Conservation (phyloP, 495 filamentous ascomycete species). For the Aspergillus ellipticus region DNA sequence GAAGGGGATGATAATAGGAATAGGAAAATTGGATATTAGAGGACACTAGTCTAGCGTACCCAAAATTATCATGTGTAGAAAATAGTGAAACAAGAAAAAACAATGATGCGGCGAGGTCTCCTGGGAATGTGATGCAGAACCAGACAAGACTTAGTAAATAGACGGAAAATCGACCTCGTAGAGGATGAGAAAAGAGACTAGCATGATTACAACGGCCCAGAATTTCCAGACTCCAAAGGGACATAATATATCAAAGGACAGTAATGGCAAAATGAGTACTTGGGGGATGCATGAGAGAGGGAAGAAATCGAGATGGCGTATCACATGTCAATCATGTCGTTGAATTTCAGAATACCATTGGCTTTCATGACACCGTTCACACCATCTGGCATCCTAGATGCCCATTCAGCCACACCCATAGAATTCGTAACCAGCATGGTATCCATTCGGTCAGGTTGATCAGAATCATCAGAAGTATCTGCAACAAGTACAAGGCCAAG, state of each 20-base stretch:
- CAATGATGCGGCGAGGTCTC: background rate
- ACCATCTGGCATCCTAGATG: slow-evolving; percentile 55
- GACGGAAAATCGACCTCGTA: background rate
- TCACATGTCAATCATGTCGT: slow-evolving; percentile 92
- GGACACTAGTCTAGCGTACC: background rate
- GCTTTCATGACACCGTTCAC: slow-evolving; percentile 83
- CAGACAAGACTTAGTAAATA: slow-evolving; percentile 2
- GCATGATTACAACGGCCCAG: background rate
- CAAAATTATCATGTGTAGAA: background rate
- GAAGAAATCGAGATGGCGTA: background rate
- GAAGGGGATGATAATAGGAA: slow-evolving; percentile 8
- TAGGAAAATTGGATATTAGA: background rate
- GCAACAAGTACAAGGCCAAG: slow-evolving; percentile 88
- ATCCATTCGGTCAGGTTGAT: slow-evolving; percentile 39
- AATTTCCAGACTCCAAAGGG: background rate
- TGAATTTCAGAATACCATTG: slow-evolving; percentile 86
- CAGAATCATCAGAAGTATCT: slow-evolving; percentile 64
- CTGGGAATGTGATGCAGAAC: background rate
- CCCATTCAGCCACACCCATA: slow-evolving; percentile 38
- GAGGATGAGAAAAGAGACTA: background rate
- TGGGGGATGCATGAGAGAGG: background rate
- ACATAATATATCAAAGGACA: background rate
- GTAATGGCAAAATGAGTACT: background rate
- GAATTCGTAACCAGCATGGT: slow-evolving; percentile 42
- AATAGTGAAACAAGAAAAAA: background rate